Evolutionary conservation across 106 monocot genomes (phyloP).

Genomic region (Allium cepa): DNA sequence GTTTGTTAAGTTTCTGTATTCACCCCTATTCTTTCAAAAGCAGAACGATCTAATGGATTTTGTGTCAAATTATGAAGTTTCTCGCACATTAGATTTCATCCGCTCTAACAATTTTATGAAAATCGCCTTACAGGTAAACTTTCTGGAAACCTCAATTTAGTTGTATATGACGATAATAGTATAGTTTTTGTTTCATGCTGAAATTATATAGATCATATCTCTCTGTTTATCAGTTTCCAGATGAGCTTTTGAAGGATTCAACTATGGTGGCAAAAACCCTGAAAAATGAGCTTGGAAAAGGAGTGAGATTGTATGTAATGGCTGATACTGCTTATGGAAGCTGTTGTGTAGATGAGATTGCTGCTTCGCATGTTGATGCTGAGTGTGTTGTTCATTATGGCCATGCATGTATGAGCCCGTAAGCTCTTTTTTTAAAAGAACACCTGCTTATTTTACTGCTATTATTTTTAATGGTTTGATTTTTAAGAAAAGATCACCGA

Average conservation of each 20-base stretch:
- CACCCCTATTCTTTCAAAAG: too few species aligned
- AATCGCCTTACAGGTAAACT: conserved; percentile 60
- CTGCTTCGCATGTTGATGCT: conserved; percentile 73
- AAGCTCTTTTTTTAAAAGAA: conserved; percentile 9
- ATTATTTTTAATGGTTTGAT: too few species aligned
- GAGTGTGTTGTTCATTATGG: conserved; percentile 93
- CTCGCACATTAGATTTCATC: conserved; percentile 57
- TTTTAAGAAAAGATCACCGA: too few species aligned
- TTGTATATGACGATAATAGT: background rate
- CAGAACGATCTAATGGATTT: conserved; percentile 36
- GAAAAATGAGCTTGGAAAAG: conserved; percentile 43
- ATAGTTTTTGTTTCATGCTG: background rate
- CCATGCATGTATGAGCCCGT: conserved; percentile 97
- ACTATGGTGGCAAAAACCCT: conserved; percentile 51
- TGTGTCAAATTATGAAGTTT: conserved; percentile 55
- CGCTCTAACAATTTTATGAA: conserved; percentile 37
- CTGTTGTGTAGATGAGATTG: conserved; percentile 97
- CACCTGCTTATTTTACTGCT: too few species aligned
- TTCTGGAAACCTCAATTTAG: background rate
- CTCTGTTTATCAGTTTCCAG: conserved; percentile 53
- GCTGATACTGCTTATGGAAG: conserved; percentile 92
- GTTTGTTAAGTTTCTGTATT: too few species aligned
- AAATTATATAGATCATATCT: too few species aligned
- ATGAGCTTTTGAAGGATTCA: conserved; percentile 79
- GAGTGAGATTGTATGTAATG: conserved; percentile 74